A percentile compares a stretch with the other conserved stretches of the same genome.
Evolutionary conservation across 257 asterid species (phyloP).

Genomic region (Solanum clarkiae): DNA sequence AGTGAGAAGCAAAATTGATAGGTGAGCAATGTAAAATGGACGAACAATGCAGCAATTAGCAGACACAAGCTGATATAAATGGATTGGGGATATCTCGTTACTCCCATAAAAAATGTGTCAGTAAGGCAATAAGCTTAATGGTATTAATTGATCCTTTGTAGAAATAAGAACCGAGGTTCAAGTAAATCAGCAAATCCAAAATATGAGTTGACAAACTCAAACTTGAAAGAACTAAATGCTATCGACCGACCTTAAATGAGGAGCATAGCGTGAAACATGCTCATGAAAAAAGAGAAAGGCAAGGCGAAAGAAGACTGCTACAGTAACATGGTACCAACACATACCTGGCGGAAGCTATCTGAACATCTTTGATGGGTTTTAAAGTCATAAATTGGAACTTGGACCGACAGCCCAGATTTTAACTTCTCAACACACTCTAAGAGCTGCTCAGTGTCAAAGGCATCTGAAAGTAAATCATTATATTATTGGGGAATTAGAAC

Average conservation of each 20-base stretch:
- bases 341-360: constrained; percentile 89
- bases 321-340: not conserved
- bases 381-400: constrained; percentile 89
- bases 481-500: not conserved
- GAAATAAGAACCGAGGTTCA: not conserved
- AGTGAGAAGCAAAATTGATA: not conserved
- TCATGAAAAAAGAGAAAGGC: not conserved
- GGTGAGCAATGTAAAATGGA: not conserved
- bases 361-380: constrained; percentile 82
- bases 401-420: constrained; percentile 63
- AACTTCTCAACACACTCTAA: constrained; percentile 74
- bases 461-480: constrained; percentile 44
- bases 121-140: not conserved
- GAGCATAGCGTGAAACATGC: not conserved
- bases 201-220: not conserved
- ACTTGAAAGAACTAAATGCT: not conserved
- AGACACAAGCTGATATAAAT: not conserved
- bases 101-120: not conserved
- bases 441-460: constrained; percentile 97
- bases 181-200: not conserved
- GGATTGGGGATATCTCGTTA: not conserved
- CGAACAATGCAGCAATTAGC: not conserved
- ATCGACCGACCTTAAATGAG: not conserved
- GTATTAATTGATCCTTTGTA: not conserved
- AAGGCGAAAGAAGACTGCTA: not conserved